Evolutionary conservation across 805 yeast genomes (phyloP).

Genomic region (Kodamaea jinghongensis): DNA sequence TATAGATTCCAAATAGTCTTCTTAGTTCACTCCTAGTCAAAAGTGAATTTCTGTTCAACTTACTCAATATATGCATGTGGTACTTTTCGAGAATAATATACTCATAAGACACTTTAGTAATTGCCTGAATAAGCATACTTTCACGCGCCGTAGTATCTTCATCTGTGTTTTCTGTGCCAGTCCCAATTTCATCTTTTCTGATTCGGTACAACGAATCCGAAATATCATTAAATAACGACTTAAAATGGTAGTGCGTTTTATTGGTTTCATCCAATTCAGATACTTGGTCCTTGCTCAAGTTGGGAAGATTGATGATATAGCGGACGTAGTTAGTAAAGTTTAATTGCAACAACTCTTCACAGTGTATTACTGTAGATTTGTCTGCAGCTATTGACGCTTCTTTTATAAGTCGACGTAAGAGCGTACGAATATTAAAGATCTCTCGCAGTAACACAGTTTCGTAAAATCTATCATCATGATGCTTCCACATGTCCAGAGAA

Average conservation of each 20-base stretch:
- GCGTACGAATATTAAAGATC: slow-evolving; percentile 24
- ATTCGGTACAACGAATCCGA: slow-evolving; percentile 25
- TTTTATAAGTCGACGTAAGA: slow-evolving; percentile 25
- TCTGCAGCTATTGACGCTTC: slow-evolving; percentile 8
- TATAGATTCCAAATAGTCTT: slow-evolving; percentile 22
- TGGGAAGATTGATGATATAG: slow-evolving; percentile 32
- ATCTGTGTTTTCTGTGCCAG: slow-evolving; percentile 21
- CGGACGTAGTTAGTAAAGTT: slow-evolving; percentile 38
- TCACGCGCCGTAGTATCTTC: slow-evolving; percentile 15
- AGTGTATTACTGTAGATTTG: slow-evolving; percentile 11
- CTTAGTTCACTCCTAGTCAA: slow-evolving; percentile 25
- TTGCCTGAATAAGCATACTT: slow-evolving; percentile 23
- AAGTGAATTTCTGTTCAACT: slow-evolving; percentile 31
- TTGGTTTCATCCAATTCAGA: slow-evolving; percentile 19
- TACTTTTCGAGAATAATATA: slow-evolving; percentile 39
- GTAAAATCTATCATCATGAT: slow-evolving; percentile 21
- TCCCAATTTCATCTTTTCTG: slow-evolving; percentile 29
- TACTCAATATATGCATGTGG: slow-evolving; percentile 34
- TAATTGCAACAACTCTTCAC: slow-evolving; percentile 39
- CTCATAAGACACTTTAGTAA: slow-evolving; percentile 37
- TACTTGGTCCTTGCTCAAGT: slow-evolving; percentile 10
- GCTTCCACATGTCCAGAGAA: slow-evolving; percentile 8
- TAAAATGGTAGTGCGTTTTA: slow-evolving; percentile 28
- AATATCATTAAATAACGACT: slow-evolving; percentile 23
- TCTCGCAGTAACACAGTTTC: slow-evolving; percentile 33